Percentiles rank a stretch among this genome's conserved stretches.
phyloP scores from a whole-genome alignment of 2,329 filamentous ascomycete genomes.

The Diplodia seriata region DNA sequence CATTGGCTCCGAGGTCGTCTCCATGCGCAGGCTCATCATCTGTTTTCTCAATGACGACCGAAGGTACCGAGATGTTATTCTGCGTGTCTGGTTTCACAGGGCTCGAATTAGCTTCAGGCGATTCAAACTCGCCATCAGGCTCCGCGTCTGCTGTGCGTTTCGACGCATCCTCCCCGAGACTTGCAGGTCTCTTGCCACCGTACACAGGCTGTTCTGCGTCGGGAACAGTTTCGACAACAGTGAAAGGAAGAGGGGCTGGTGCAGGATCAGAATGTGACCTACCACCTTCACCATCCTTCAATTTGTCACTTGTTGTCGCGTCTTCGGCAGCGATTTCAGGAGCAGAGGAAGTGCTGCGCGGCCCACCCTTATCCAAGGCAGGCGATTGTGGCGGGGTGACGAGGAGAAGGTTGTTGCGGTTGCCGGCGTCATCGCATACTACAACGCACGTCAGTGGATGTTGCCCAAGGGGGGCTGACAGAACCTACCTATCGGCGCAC shows the following conservation, averaged over 20 bases:
- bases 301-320: no score
- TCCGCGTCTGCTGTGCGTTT: slow-evolving; percentile 40
- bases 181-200: slow-evolving; percentile 34
- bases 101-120: slow-evolving; percentile 16
- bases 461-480: not conserved
- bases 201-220: slow-evolving; percentile 38
- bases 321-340: slow-evolving; percentile 16
- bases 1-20: slow-evolving; percentile 47
- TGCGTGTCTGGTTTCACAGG: slow-evolving; percentile 2
- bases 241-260: slow-evolving; percentile 37
- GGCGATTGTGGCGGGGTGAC: slow-evolving; percentile 38
- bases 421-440: slow-evolving; percentile 61
- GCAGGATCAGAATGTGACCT: slow-evolving; percentile 33
- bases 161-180: slow-evolving; percentile 34
- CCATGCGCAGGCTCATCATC: slow-evolving; percentile 45
- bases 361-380: not conserved
- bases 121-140: slow-evolving; percentile 35
- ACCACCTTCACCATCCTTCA: not conserved
- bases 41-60: slow-evolving; percentile 46
- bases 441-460: slow-evolving; percentile 37
- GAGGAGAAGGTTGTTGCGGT: slow-evolving; percentile 60
- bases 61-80: slow-evolving; percentile 36
- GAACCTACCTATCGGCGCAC: slow-evolving; percentile 62
- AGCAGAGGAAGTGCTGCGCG: slow-evolving; percentile 7
- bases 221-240: slow-evolving; percentile 39